Percentiles rank a stretch among this genome's conserved stretches.
These are phyloP conservation scores for Prunus mume DNA, from an alignment of 306 rosid species.

Conservation along the genomic window DNA sequence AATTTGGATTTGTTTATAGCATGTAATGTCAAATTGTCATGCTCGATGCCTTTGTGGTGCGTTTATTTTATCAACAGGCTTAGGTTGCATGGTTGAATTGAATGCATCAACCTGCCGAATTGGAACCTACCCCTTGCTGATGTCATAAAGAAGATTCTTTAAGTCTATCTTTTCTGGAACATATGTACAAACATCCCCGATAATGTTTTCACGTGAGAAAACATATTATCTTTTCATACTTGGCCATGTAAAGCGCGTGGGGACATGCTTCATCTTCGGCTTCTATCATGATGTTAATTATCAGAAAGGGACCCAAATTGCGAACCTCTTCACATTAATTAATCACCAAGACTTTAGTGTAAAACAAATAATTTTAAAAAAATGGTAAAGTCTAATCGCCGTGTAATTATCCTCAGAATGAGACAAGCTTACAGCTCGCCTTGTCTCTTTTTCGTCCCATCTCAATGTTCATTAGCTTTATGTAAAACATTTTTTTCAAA, in stretches of 20 bases:
- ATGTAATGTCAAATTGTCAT: neutral
- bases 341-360: neutral
- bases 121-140: constrained; percentile 39
- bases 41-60: neutral
- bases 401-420: no score
- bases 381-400: neutral
- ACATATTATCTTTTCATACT: neutral
- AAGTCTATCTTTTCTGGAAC: neutral
- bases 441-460: no score
- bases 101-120: constrained; percentile 24
- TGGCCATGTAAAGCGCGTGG: neutral
- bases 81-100: constrained; percentile 59
- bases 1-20: constrained; percentile 10
- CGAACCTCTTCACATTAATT: neutral
- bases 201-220: neutral
- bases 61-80: constrained; percentile 35
- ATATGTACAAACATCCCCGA: neutral
- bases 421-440: no score
- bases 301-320: no score
- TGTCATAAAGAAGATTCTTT: constrained; percentile 1
- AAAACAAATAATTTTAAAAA: no score
- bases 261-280: neutral
- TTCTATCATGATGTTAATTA: no score
- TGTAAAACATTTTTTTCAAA: no score
- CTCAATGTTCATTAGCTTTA: no score